Evolutionary conservation across 2,329 filamentous ascomycete genomes (phyloP).

Genomic region (Penicillium palitans): DNA sequence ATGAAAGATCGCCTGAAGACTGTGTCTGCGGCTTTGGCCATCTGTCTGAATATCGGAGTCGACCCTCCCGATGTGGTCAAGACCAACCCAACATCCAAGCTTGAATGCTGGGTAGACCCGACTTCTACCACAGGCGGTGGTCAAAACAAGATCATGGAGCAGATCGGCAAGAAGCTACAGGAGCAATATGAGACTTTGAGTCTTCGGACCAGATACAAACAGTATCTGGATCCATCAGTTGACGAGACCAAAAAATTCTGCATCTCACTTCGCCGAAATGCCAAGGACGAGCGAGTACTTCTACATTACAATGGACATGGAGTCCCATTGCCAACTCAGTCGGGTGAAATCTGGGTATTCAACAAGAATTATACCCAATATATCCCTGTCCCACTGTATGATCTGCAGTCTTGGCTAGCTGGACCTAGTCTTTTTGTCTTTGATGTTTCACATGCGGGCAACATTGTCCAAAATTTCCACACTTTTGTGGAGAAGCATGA

Average conservation of each 20-base stretch:
- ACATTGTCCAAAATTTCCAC: constrained; percentile 93
- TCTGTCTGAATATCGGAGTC: constrained; percentile 96
- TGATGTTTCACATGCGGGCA: constrained; percentile 94
- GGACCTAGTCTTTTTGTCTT: constrained; percentile 96
- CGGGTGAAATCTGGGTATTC: constrained; percentile 98
- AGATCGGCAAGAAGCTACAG: constrained; percentile 94
- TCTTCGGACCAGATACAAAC: constrained; percentile 94
- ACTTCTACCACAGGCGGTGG: constrained; percentile 73
- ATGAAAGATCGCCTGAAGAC: constrained; percentile 97
- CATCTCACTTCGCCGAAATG: constrained; percentile 82
- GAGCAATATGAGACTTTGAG: constrained; percentile 94
- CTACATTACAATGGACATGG: constrained; percentile 99
- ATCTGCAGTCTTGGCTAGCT: constrained; percentile 92
- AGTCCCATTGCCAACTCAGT: constrained; percentile 90
- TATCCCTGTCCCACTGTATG: constrained; percentile 92
- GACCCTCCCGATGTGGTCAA: constrained; percentile 97
- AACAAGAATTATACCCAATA: constrained; percentile 99
- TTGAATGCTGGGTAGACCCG: constrained; percentile 97
- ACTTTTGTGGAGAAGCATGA: constrained; percentile 94
- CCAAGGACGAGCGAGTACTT: constrained; percentile 93
- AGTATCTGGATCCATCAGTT: constrained; percentile 92
- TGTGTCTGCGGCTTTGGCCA: constrained; percentile 87
- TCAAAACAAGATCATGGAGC: constrained; percentile 78
- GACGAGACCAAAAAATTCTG: constrained; percentile 98
- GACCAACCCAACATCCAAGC: constrained; percentile 86